A percentile compares a stretch with the other conserved stretches of the same genome.
Conservation (phyloP, 2,329 filamentous ascomycete species). For the Leptographium galeiforme region DNA sequence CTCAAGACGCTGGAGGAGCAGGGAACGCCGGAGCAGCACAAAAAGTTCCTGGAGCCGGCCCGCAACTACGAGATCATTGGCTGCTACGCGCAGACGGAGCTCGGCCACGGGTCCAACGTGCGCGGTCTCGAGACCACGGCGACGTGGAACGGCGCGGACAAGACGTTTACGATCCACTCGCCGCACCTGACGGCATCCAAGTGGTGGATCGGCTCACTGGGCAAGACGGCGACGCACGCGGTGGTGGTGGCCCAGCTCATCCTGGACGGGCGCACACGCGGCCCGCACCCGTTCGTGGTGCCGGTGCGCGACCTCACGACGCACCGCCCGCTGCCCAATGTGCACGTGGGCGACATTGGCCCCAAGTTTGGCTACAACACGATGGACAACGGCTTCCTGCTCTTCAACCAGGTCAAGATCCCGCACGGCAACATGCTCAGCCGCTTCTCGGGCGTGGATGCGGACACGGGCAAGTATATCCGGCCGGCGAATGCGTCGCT, state of each 20-base stretch:
- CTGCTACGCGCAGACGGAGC: constrained; percentile 70
- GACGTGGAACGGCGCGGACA: constrained; percentile 59
- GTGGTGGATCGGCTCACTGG: constrained; percentile 76
- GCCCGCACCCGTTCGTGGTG: constrained; percentile 70
- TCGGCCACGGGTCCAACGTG: constrained; percentile 69
- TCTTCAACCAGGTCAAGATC: constrained; percentile 64
- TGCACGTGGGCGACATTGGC: constrained; percentile 69
- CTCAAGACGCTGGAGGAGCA: constrained; percentile 52
- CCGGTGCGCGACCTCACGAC: constrained; percentile 59
- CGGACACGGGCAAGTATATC: constrained; percentile 53
- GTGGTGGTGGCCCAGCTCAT: constrained; percentile 68
- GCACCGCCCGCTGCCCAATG: constrained; percentile 50
- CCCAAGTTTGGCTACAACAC: constrained; percentile 71
- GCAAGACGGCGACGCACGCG: constrained; percentile 62
- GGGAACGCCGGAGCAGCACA: constrained; percentile 58
- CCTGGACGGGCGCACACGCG: constrained; percentile 52
- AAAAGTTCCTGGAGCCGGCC: constrained; percentile 56
- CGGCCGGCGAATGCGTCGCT: constrained; percentile 53
- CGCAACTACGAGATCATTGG: constrained; percentile 60
- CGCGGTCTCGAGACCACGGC: constrained; percentile 59
- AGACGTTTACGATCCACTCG: constrained; percentile 63
- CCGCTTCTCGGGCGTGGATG: constrained; percentile 56
- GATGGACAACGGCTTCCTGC: constrained; percentile 70
- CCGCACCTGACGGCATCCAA: constrained; percentile 64
- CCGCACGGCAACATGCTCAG: constrained; percentile 63